phyloP scores from a whole-genome alignment of 139 green algal species.

The Coelastrella sp. region DNA sequence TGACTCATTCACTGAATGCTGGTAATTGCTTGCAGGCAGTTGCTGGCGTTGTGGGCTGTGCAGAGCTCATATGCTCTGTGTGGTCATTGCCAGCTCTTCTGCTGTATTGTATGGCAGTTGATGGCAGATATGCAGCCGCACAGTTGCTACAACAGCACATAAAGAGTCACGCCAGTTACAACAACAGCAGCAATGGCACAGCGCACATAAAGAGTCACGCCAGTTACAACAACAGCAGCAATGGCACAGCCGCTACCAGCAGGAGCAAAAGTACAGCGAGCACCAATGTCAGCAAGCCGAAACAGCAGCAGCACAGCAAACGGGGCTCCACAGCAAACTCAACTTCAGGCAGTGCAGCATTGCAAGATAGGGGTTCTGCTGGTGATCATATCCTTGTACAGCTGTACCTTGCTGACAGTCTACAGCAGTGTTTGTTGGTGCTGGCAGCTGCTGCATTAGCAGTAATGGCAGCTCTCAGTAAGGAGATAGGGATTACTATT shows the following conservation, averaged over 20 bases:
- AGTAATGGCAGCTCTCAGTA: constrained; percentile 71
- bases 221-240: background rate
- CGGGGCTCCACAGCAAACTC: too few relatives aligned
- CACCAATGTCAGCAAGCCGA: background rate
- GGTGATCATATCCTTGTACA: background rate
- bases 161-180: background rate
- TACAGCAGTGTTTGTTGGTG: constrained; percentile 65
- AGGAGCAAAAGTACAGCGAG: background rate
- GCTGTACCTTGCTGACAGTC: background rate
- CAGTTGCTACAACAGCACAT: background rate
- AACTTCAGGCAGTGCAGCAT: too few relatives aligned
- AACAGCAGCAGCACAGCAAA: background rate
- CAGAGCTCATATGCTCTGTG: constrained; percentile 75
- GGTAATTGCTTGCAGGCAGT: constrained; percentile 65
- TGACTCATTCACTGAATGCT: background rate
- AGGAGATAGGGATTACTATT: constrained; percentile 88
- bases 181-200: background rate
- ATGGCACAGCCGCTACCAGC: background rate
- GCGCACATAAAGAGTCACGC: background rate
- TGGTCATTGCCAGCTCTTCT: constrained; percentile 72
- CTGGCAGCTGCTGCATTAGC: constrained; percentile 53
- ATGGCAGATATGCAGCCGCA: constrained; percentile 42
- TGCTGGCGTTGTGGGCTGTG: constrained; percentile 81
- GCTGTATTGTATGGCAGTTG: constrained; percentile 64
- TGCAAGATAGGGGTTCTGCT: too few relatives aligned